Evolutionary conservation across 768 basidiomycete genomes (phyloP).

Genomic region (Auricularia cornea): DNA sequence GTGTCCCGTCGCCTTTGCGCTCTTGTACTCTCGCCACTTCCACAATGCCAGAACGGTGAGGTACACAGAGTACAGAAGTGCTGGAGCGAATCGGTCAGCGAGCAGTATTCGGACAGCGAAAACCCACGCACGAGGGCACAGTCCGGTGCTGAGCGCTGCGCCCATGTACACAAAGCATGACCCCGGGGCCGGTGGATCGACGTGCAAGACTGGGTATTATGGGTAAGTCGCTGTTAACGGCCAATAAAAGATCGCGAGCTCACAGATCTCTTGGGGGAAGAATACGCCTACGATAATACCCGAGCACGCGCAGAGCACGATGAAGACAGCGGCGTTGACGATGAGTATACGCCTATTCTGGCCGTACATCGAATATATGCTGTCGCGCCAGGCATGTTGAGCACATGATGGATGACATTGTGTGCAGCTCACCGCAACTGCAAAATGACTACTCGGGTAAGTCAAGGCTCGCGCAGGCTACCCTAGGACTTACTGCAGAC

Average conservation of each 20-base stretch:
- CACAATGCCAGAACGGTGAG: neutral
- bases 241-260: neutral
- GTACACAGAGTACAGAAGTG: neutral
- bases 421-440: neutral
- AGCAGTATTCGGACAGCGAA: too few relatives aligned
- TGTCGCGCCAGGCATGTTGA: neutral
- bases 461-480: neutral
- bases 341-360: neutral
- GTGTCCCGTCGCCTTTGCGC: neutral
- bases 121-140: neutral
- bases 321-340: neutral
- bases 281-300: neutral
- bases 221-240: neutral
- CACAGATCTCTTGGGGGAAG: neutral
- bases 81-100: too few relatives aligned
- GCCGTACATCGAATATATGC: conserved; percentile 1
- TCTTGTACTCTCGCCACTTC: neutral
- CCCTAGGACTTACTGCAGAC: neutral
- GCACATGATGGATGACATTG: neutral
- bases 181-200: neutral
- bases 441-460: neutral
- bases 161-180: neutral
- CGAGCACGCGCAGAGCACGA: neutral
- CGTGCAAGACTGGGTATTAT: neutral
- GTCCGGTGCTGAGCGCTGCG: neutral